Evolutionary conservation across 768 basidiomycete species (phyloP), one percentile per base, ranked within the genome.

Genomic region (Mycena belliarum): DNA sequence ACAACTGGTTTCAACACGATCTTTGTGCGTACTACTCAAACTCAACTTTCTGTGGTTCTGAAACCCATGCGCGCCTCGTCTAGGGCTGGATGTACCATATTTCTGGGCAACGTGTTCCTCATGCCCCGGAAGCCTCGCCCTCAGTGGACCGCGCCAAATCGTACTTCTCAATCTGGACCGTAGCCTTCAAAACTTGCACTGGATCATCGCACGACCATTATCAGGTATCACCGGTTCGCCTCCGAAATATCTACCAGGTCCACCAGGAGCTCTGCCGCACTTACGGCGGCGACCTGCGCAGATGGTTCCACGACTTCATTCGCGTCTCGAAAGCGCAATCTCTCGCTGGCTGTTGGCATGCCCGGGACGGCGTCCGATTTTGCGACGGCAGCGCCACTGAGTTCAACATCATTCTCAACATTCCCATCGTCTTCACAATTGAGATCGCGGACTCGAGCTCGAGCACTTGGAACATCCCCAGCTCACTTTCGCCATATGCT

Each of bases 1-100:
- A 10, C 47, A 15, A 10, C 6, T 2, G 18, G 29, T 15, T 5
- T 15, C 15, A 18, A 33, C 1, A n/a, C 47, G 8, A 40, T 55
- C 28, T 55, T 49, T 49, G 45, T 55, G 15, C 40, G 40, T 55
- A n/a, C n/a, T n/a, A n/a, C n/a, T n/a, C n/a, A n/a, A n/a, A n/a
- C n/a, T n/a, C n/a, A n/a, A n/a, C n/a, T n/a, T n/a, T n/a, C n/a
- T n/a, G n/a, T n/a, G n/a, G n/a, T n/a, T n/a, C n/a, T n/a, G n/a
- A n/a, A n/a, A n/a, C n/a, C n/a, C n/a, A n/a, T n/a, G n/a, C n/a
- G n/a, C n/a, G n/a, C n/a, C n/a, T n/a, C n/a, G n/a, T n/a, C n/a
- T n/a, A n/a, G n/a, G n/a, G n/a, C n/a, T n/a, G n/a, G n/a, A n/a
- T n/a, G n/a, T n/a, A n/a, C n/a, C n/a, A n/a, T n/a, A n/a, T n/a